Evolutionary conservation across 768 basidiomycete species (phyloP), one percentile per base, ranked within the genome.

Genomic region (Leccinum truebloodii): DNA sequence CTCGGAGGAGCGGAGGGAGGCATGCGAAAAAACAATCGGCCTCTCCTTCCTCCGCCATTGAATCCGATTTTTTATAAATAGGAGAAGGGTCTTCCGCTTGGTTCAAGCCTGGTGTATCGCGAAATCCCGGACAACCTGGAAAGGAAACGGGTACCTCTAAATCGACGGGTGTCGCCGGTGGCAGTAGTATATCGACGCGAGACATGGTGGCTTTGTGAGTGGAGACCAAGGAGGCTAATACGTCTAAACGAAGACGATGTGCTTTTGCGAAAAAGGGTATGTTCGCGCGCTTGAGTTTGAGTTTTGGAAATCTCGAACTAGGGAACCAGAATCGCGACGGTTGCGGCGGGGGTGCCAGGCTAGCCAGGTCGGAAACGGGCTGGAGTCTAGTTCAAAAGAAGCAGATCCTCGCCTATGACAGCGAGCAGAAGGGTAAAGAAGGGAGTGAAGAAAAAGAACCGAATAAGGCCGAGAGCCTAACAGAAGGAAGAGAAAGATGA

Each of bases 311-410:
- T 77, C 78, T 81, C 74, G 77, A 75, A 79, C 82, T 86, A 87
- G 86, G 85, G 84, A 84, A 77, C 85, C 84, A 82, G 77, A 79
- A 82, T 89, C 89, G 87, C 89, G 86, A 81, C 86, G 86, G 86
- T 83, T 69, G 68, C 14, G 44, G 20, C 20, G 74, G 78, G 77
- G 82, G 82, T 77, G 81, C 84, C 83, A 83, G 81, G 78, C 80
- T 82, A 80, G 69, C 76, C 75, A 77, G 84, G 79, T 80, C 85
- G 86, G 83, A 81, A 80, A 77, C 59, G 59, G 5, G 41, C 46
- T 59, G 55, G 59, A 66, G 76, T 72, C 71, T 78, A 76, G 73
- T 77, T 84, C 85, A 88, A 82, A 79, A 80, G 79, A 80, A 44
- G 41, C 1, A 79, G 64, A 78, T 82, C 34, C 87, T 88, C 87